A percentile compares a stretch with the other conserved stretches of the same genome.
These are phyloP conservation scores for Tagetes patula DNA, from an alignment of 129 eudicot species.

Conservation along the genomic window DNA sequence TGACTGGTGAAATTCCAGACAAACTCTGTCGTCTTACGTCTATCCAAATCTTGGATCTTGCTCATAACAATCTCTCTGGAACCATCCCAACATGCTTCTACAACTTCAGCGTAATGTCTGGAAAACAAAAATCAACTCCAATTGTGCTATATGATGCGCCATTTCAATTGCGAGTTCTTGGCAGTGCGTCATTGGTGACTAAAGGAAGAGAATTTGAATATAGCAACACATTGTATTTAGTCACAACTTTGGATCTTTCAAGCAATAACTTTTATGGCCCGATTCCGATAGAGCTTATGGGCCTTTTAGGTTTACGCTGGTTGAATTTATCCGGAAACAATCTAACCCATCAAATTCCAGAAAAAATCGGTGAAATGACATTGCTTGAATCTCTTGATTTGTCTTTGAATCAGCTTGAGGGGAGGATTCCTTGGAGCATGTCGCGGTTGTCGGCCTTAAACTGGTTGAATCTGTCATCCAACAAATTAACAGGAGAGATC, in stretches of 20 bases:
- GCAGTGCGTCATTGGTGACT: conserved; percentile 30
- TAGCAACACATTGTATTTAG: conserved; percentile 14
- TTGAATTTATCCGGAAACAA: conserved; percentile 33
- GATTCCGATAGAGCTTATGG: conserved; percentile 17
- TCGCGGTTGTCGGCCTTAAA: conserved; percentile 20
- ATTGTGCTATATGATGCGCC: conserved; percentile 23
- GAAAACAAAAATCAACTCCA: background rate
- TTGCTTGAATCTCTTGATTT: conserved; percentile 31
- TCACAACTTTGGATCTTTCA: conserved; percentile 45
- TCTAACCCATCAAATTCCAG: conserved; percentile 30
- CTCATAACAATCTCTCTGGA: conserved; percentile 42
- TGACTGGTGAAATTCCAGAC: conserved; percentile 33
- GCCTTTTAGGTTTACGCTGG: background rate
- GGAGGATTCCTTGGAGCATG: conserved; percentile 29
- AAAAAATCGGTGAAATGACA: conserved; percentile 25
- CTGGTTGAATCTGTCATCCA: conserved; percentile 33
- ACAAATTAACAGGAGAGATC: conserved; percentile 30
- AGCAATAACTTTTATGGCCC: conserved; percentile 31
- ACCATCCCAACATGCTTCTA: conserved; percentile 37
- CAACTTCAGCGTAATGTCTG: conserved; percentile 35
- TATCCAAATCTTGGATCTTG: conserved; percentile 45
- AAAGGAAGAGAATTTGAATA: conserved; percentile 38
- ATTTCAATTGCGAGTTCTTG: conserved; percentile 19
- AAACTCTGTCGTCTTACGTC: conserved; percentile 37
- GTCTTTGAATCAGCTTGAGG: conserved; percentile 28